Evolutionary conservation across 805 yeast species (phyloP), one percentile per base, ranked within the genome.

Genomic region (Hagleromyces aurorensis): DNA sequence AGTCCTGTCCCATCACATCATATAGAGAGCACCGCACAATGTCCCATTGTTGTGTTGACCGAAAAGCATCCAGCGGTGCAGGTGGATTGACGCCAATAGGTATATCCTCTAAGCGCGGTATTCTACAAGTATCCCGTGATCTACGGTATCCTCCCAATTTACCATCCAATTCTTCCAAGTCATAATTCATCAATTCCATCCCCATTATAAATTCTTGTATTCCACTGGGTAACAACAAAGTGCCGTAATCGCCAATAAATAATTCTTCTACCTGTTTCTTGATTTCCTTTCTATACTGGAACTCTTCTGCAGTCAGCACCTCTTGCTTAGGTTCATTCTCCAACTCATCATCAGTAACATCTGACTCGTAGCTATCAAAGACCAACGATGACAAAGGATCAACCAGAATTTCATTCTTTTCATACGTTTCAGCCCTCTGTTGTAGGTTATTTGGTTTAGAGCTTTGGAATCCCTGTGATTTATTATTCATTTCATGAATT

Each of bases 11-110:
- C 7, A 40, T 28, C 14, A 39, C 30, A 9, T 36, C 32, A 7
- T 43, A 28, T 11, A 47, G 25, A 9, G 46, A 34, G 21, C 47
- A 40, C 17, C 57, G 49, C 2, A 48, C 39, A 6, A 36, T 23
- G 30, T 55, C 61, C 61, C 61, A 55, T 29, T 52, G 53, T 16
- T 52, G 56, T 10, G 50, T 49, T 13, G 55, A 50, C 26, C 58
- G 50, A 26, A 52, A 48, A 5, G 57, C 56, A 38, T 55, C 59
- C 25, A 54, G 30, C 9, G 61, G 59, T 16, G 55, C 48, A 11
- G 59, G 61, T 14, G 59, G 59, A 27, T 49, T 47, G 1, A 51
- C 57, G 9, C 54, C 52, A 4, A 20, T 6, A 8, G 59, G 57
- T 17, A 49, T 33, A 3, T 34, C 38, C 17, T 38, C 37, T 11